A percentile compares a stretch with the other conserved stretches of the same genome.
phyloP scores from a whole-genome alignment of 2,329 filamentous ascomycete genomes.

The Bipolaris victoriae region DNA sequence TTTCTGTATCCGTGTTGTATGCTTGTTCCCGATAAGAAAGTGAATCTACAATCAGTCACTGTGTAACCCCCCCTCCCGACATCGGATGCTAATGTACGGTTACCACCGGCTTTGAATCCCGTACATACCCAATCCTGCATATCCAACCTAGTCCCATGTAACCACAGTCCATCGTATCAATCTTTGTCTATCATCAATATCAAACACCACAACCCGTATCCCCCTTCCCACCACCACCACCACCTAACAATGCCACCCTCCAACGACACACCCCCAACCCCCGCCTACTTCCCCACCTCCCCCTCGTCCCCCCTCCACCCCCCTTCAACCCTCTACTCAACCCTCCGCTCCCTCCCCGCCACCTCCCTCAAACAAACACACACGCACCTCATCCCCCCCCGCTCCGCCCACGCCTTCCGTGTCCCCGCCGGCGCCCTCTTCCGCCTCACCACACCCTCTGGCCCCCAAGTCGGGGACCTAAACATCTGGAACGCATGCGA shows the following conservation, averaged over 20 bases:
- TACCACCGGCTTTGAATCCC: slow-evolving; percentile 11
- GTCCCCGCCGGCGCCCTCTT: slow-evolving; percentile 72
- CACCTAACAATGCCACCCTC: not conserved
- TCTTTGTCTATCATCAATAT: no score
- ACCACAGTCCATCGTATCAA: not conserved
- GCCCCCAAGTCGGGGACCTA: slow-evolving; percentile 79
- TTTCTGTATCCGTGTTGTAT: no score
- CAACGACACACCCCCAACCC: slow-evolving; percentile 27
- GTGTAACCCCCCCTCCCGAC: not conserved
- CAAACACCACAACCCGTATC: not conserved
- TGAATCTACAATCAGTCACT: no score
- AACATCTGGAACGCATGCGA: slow-evolving; percentile 82
- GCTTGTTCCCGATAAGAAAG: no score
- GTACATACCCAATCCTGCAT: not conserved
- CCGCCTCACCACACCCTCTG: slow-evolving; percentile 75
- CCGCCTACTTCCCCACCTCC: slow-evolving; percentile 48
- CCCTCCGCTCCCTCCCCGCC: slow-evolving; percentile 24
- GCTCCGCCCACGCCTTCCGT: slow-evolving; percentile 75
- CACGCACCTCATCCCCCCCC: slow-evolving; percentile 66
- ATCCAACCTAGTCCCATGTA: not conserved
- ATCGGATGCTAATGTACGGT: slow-evolving; percentile 10
- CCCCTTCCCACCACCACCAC: not conserved
- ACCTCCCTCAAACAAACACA: slow-evolving; percentile 18
- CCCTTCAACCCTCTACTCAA: slow-evolving; percentile 38
- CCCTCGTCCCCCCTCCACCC: slow-evolving; percentile 40